Percentiles rank a stretch among this genome's conserved stretches.
phyloP scores from a whole-genome alignment of 768 basidiomycete genomes.

The Russula sp. region DNA sequence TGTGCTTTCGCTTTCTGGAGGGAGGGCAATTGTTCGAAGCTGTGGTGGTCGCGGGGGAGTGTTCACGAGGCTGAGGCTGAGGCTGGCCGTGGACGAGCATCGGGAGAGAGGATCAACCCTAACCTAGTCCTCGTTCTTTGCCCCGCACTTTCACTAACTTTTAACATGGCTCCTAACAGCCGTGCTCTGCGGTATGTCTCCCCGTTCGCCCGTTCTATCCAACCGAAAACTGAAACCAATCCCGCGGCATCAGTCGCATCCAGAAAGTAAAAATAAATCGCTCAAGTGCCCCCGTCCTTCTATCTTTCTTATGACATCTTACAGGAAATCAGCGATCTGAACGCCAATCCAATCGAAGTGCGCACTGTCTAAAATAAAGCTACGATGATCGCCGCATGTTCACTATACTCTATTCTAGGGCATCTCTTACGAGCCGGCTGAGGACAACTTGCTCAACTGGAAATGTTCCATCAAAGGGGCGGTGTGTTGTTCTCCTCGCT shows the following conservation, averaged over 20 bases:
- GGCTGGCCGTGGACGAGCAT: constrained; percentile 1
- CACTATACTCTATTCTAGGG: constrained; percentile 37
- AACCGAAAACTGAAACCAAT: neutral
- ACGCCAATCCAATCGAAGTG: constrained; percentile 58
- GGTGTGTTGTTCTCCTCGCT: constrained; percentile 39
- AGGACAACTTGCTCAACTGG: constrained; percentile 73
- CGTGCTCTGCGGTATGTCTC: constrained; percentile 12
- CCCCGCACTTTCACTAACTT: neutral
- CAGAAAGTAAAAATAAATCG: constrained; percentile 46
- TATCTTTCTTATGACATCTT: constrained; percentile 9
- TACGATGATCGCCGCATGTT: constrained; percentile 7
- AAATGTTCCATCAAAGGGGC: constrained; percentile 68
- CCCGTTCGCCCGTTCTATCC: neutral
- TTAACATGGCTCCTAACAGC: neutral
- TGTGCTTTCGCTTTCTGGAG: constrained; percentile 20
- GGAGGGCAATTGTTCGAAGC: constrained; percentile 8
- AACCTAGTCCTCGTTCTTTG: constrained; percentile 9
- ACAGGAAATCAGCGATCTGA: constrained; percentile 63
- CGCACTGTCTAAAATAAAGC: constrained; percentile 16
- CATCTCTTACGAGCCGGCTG: constrained; percentile 51
- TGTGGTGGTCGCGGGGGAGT: constrained; percentile 22
- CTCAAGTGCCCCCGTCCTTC: neutral
- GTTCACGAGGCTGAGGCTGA: constrained; percentile 24
- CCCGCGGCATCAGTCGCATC: constrained; percentile 46
- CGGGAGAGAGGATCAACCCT: constrained; percentile 15